Evolutionary conservation across 176 grass and related monocot species (phyloP).

Genomic region (Cenchrus americanus): DNA sequence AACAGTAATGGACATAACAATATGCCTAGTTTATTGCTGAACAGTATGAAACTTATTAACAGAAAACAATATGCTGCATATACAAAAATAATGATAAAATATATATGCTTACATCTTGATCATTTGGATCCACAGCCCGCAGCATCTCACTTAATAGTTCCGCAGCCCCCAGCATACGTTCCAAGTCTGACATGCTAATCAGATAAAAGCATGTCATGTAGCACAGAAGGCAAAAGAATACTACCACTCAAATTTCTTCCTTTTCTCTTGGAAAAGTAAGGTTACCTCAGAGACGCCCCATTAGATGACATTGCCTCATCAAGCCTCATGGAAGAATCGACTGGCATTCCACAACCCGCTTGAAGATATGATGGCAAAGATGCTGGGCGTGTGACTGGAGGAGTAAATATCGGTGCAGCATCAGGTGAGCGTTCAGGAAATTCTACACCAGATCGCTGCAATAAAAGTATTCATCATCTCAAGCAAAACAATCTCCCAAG

Average conservation of each 20-base stretch:
- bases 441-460: slow-evolving; percentile 71
- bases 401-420: slow-evolving; percentile 67
- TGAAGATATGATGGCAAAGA: slow-evolving; percentile 43
- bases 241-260: not conserved
- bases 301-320: slow-evolving; percentile 83
- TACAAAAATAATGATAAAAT: not conserved
- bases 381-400: slow-evolving; percentile 44
- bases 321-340: slow-evolving; percentile 60
- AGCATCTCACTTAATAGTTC: slow-evolving; percentile 86
- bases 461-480: slow-evolving; percentile 7
- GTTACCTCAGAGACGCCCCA: slow-evolving; percentile 58
- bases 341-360: slow-evolving; percentile 58
- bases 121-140: slow-evolving; percentile 69
- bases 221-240: not conserved
- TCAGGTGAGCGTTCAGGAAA: slow-evolving; percentile 67
- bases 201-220: slow-evolving; percentile 29
- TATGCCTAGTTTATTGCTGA: not conserved
- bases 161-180: slow-evolving; percentile 52
- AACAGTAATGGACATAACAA: not conserved
- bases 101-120: slow-evolving; percentile 57
- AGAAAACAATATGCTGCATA: not conserved
- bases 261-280: not conserved
- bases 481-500: not conserved
- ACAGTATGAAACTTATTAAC: slow-evolving; percentile 16
- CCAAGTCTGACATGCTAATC: slow-evolving; percentile 68